Evolutionary conservation across 1,284 basidiomycete species (phyloP), one percentile per base, ranked within the genome.

Genomic region (Cutaneotrichosporon cyanovorans): DNA sequence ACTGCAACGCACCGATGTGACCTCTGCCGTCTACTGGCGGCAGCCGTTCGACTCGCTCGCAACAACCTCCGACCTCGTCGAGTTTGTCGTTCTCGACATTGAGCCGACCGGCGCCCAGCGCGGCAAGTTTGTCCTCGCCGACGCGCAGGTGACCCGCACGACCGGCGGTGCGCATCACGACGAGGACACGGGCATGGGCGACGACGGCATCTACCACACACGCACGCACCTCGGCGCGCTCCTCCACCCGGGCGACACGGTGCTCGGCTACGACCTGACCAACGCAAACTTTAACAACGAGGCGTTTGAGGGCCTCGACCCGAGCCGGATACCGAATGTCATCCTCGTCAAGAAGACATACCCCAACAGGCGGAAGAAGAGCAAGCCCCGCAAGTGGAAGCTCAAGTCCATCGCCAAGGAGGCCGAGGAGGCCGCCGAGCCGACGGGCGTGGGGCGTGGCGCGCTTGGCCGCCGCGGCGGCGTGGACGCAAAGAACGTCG

Each of bases 331-430:
- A 53, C 95, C 93, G 0, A 90, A 97, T 62, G 82, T 97, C 55
- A 80, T 98, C 25, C 80, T 98, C 15, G 85, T 96, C 55, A 87
- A 88, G 75, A 98, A 98, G 78, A 81, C 87, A 48, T 98, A 96
- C 73, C 95, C 92, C 40, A 87, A 93, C 73, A 75, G 90, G 40
- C 74, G 92, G 58, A 96, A 95, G 79, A 95, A 95, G 78, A 82
- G 77, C 65, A 84, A 82, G 72, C 73, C 85, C 14, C 78, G 93
- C 43, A 80, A 76, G 58, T 98, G 93, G 93, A 83, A 84, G 71
- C 77, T 98, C 59, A 80, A 85, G 61, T 89, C 85, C 59, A 97
- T 98, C 48, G 92, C 89, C 53, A 96, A 93, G 73, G 91, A 96
- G 68, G 84, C 80, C 18, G 89, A 86, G 28, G 77, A 77, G 33